Evolutionary conservation across 2,329 filamentous ascomycete species (phyloP), one percentile per base, ranked within the genome.

Genomic region (Colletotrichum cereale): DNA sequence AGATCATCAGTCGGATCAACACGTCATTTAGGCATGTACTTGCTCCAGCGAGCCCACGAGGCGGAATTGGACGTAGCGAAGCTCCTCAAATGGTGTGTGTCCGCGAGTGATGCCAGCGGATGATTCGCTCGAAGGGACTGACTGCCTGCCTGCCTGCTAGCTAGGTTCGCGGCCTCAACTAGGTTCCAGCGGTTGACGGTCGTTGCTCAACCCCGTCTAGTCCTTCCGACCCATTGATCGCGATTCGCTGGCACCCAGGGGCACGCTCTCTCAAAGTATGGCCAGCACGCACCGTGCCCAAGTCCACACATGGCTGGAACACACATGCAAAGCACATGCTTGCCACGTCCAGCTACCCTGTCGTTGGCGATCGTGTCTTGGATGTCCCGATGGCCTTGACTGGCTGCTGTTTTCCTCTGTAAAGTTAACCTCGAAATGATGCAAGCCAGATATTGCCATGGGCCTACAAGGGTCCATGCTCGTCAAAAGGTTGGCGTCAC

Each of bases 311-410:
- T 47, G 62, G 67, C 55, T 26, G 48, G 65, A 58, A 53, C 68
- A 68, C 68, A 68, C 58, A 58, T 68, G 52, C 44, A 40, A 60
- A 68, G 42, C 68, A 71, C 65, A 64, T 68, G 68, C 36, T 58
- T 63, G 53, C 64, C 50, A 62, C 42, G 24, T 62, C 26, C 26
- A 26, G 31, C 16, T 61, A 48, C 36, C 10, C 31, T 47, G 24
- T 44, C 31, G 34, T 66, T 24, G 40, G 42, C 64, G 48, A 57
- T 67, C 48, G 14, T 62, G 63, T 56, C 58, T 50, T 57, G 16
- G 31, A 16, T 56, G 40, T 21, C 11, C n/a, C 34, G 53, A 50
- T 36, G 40, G 42, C 40, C 62, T 64, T 56, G 56, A 38, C n/a
- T 18, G 40, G 38, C 63, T 50, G 26, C 31, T 42, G 11, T 57